Percentiles rank a stretch among this genome's conserved stretches.
These are phyloP conservation scores for Sclerotinia trifoliorum DNA, from an alignment of 2,329 filamentous ascomycete genomes.

Conservation along the genomic window DNA sequence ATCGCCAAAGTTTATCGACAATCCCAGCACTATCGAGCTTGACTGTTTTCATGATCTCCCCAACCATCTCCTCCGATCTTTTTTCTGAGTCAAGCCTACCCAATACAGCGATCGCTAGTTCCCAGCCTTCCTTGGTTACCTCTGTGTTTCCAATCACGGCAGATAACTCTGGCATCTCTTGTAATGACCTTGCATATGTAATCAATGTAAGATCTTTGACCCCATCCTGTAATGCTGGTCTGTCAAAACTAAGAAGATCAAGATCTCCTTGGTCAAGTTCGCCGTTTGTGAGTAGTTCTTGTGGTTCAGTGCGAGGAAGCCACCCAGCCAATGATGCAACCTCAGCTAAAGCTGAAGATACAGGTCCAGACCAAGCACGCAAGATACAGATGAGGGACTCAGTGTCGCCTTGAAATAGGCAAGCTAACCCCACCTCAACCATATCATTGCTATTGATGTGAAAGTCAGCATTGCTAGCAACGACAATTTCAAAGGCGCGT, in stretches of 20 bases:
- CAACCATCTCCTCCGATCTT: constrained; percentile 70
- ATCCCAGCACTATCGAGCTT: constrained; percentile 66
- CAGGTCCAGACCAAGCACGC: constrained; percentile 74
- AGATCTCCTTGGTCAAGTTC: constrained; percentile 81
- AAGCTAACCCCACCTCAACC: constrained; percentile 79
- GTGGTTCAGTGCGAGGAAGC: constrained; percentile 62
- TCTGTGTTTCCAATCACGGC: constrained; percentile 32
- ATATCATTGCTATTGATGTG: constrained; percentile 72
- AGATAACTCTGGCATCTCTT: constrained; percentile 48
- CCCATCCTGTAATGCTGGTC: constrained; percentile 59
- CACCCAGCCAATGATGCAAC: constrained; percentile 80
- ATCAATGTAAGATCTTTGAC: constrained; percentile 78
- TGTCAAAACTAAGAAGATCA: constrained; percentile 69
- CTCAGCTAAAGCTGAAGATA: constrained; percentile 78
- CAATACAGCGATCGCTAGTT: constrained; percentile 79
- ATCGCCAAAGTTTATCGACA: constrained; percentile 77
- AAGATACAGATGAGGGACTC: constrained; percentile 74
- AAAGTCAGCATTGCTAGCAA: constrained; percentile 67
- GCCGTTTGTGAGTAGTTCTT: constrained; percentile 52
- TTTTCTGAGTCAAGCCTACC: constrained; percentile 74
- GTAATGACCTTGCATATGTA: constrained; percentile 69
- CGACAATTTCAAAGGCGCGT: constrained; percentile 63
- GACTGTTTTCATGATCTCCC: constrained; percentile 69
- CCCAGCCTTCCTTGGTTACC: constrained; percentile 71
- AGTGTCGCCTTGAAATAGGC: constrained; percentile 77